Evolutionary conservation across 2,329 filamentous ascomycete genomes (phyloP).

Genomic region (Xylaria sp.): DNA sequence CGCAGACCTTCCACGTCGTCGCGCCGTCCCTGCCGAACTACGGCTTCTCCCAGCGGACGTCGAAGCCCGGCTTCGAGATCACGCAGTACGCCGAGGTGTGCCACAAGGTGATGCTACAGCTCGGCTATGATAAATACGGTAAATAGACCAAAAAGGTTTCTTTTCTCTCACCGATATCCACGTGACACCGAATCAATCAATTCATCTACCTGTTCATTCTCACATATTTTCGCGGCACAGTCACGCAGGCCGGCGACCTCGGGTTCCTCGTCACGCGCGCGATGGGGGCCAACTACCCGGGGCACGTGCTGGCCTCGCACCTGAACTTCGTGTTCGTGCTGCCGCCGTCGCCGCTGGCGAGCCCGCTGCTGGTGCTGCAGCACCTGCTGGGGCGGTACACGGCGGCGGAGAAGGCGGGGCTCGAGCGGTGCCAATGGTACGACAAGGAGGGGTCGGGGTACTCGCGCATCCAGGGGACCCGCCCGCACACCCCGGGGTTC

Average conservation of each 20-base stretch:
- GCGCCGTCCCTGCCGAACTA: slow-evolving; percentile 52
- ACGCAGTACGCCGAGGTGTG: slow-evolving; percentile 61
- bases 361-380: slow-evolving; percentile 58
- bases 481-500: slow-evolving; percentile 73
- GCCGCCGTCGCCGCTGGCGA: slow-evolving; percentile 49
- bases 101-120: slow-evolving; percentile 61
- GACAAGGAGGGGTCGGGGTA: slow-evolving; percentile 57
- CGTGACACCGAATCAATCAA: no score
- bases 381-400: slow-evolving; percentile 55
- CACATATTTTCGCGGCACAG: background rate
- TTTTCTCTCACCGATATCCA: slow-evolving; percentile 26
- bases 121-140: slow-evolving; percentile 61
- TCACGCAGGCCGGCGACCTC: slow-evolving; percentile 68
- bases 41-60: slow-evolving; percentile 43
- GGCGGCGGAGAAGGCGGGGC: slow-evolving; percentile 50
- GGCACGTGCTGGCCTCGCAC: slow-evolving; percentile 58
- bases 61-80: slow-evolving; percentile 56
- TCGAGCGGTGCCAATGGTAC: slow-evolving; percentile 60
- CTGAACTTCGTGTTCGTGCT: slow-evolving; percentile 56
- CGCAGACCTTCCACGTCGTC: slow-evolving; percentile 49
- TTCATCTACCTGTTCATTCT: no score
- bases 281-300: slow-evolving; percentile 60
- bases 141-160: slow-evolving; percentile 13
- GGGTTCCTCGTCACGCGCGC: slow-evolving; percentile 65
- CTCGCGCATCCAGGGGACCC: slow-evolving; percentile 60